Conservation (phyloP, 805 yeast genomes). For the Teunomyces funiuensis region DNA sequence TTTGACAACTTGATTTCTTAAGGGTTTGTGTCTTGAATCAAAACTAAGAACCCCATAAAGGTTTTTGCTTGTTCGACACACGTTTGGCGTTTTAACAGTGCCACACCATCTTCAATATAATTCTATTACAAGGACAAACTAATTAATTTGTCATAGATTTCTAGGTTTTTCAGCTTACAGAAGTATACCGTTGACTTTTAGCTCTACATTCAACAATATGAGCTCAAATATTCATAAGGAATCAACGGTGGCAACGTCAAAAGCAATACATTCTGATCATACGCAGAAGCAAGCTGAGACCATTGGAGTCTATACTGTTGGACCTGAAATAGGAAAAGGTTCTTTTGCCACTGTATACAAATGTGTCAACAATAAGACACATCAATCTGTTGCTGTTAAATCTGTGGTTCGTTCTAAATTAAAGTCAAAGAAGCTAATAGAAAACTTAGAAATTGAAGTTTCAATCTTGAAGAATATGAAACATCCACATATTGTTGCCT, state of each 20-base stretch:
- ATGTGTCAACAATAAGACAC: slow-evolving; percentile 58
- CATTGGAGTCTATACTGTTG: slow-evolving; percentile 56
- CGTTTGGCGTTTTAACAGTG: too few species aligned
- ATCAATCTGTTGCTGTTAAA: slow-evolving; percentile 79
- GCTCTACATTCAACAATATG: background rate
- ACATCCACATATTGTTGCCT: slow-evolving; percentile 90
- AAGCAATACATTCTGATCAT: background rate
- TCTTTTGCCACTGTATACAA: slow-evolving; percentile 95
- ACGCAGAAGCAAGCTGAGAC: slow-evolving; percentile 7
- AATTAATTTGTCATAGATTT: too few species aligned
- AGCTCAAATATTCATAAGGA: background rate
- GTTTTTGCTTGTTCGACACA: too few species aligned
- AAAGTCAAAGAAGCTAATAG: slow-evolving; percentile 81
- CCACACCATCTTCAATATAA: too few species aligned
- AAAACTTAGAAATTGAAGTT: slow-evolving; percentile 90
- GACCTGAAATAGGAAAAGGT: slow-evolving; percentile 90
- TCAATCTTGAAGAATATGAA: slow-evolving; percentile 81
- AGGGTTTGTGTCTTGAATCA: too few species aligned
- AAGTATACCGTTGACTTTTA: too few species aligned
- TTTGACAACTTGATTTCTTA: too few species aligned
- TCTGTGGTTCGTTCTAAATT: slow-evolving; percentile 80
- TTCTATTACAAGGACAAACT: too few species aligned
- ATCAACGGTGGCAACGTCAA: background rate
- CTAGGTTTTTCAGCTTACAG: too few species aligned
- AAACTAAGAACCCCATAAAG: too few species aligned